These are phyloP conservation scores for Neoboletus brunneissimus DNA, from an alignment of 768 basidiomycete genomes.

Conservation along the genomic window DNA sequence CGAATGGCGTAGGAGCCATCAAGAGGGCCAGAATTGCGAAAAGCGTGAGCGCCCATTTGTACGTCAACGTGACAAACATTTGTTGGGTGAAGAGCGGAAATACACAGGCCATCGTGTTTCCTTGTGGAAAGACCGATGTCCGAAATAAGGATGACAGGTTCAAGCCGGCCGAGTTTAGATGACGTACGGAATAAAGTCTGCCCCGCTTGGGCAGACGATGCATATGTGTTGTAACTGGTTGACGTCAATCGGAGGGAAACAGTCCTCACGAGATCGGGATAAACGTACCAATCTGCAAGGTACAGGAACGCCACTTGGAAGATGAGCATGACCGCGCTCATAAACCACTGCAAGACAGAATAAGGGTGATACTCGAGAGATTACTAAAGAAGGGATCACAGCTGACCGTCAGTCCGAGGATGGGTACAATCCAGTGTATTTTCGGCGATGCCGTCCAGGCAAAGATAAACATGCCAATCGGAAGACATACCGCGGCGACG, in stretches of 20 bases:
- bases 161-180: neutral
- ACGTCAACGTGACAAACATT: constrained; percentile 46
- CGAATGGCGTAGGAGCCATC: constrained; percentile 47
- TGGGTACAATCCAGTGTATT: constrained; percentile 57
- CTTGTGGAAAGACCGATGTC: constrained; percentile 16
- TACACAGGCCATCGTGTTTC: constrained; percentile 39
- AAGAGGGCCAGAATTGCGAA: constrained; percentile 40
- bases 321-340: constrained; percentile 38
- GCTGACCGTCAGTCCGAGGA: constrained; percentile 23
- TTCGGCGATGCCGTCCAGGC: constrained; percentile 59
- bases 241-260: neutral
- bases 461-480: constrained; percentile 63
- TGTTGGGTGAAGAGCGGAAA: constrained; percentile 50
- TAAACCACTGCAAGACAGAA: constrained; percentile 35
- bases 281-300: constrained; percentile 48
- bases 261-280: too few species aligned
- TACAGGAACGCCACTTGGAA: constrained; percentile 47
- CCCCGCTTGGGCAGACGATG: constrained; percentile 54
- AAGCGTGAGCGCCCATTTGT: constrained; percentile 47
- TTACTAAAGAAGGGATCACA: neutral
- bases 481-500: constrained; percentile 50
- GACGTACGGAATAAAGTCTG: constrained; percentile 45
- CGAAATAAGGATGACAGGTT: too few species aligned
- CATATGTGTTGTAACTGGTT: constrained; percentile 42
- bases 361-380: neutral